These are phyloP conservation scores for Mortierella hygrophila DNA, from an alignment of 192 early-diverging fungal species.

Conservation along the genomic window DNA sequence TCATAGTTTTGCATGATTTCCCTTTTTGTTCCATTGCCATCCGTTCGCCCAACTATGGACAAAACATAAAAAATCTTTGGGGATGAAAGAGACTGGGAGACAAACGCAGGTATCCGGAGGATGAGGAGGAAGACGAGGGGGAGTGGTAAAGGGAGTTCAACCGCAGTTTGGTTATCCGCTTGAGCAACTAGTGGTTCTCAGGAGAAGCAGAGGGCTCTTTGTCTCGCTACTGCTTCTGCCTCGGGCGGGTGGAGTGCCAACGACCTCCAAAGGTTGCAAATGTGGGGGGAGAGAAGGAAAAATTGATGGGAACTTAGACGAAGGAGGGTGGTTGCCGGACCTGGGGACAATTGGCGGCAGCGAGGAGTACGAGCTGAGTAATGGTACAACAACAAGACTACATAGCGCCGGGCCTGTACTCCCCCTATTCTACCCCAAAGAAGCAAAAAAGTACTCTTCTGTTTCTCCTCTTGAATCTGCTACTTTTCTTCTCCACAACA, in stretches of 20 bases:
- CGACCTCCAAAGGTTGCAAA: no score
- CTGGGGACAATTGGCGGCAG: neutral
- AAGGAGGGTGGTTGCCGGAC: neutral
- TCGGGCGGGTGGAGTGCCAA: no score
- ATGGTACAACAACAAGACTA: neutral
- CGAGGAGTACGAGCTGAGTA: neutral
- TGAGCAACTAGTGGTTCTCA: neutral
- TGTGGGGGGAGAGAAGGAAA: neutral
- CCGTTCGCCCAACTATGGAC: neutral
- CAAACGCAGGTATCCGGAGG: no score
- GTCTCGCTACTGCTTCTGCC: neutral
- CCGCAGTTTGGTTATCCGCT: neutral
- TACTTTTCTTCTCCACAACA: slow-evolving; percentile 7
- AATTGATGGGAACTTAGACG: neutral
- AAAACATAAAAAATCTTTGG: neutral
- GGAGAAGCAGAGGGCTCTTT: neutral
- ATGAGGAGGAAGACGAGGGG: neutral
- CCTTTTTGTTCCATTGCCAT: neutral
- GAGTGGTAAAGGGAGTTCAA: neutral
- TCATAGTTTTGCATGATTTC: slow-evolving; percentile 4
- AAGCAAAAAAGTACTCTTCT: neutral
- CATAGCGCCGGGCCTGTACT: neutral
- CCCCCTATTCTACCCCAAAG: neutral
- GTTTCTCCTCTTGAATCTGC: neutral
- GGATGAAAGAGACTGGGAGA: neutral